A percentile compares a stretch with the other conserved stretches of the same genome.
phyloP scores from a whole-genome alignment of 2,329 filamentous ascomycete genomes.

The Fusarium aywerte region DNA sequence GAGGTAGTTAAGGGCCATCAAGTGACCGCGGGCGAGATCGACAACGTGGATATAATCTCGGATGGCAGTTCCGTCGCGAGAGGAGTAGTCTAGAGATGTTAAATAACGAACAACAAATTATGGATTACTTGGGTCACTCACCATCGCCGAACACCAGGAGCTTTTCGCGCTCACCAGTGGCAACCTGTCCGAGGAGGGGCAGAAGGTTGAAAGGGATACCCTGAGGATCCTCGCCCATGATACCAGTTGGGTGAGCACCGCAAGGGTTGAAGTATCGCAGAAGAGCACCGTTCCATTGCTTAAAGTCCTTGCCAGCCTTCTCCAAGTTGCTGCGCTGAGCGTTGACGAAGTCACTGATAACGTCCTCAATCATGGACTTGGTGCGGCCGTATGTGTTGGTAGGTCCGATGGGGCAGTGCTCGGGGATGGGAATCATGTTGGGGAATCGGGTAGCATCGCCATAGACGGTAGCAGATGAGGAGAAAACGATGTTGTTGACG shows the following conservation, averaged over 20 bases:
- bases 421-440: constrained; percentile 99
- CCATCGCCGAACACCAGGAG: constrained; percentile 93
- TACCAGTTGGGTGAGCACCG: constrained; percentile 90
- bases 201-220: constrained; percentile 96
- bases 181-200: constrained; percentile 93
- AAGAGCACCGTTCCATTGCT: constrained; percentile 92
- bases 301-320: constrained; percentile 80
- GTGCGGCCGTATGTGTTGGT: constrained; percentile 99
- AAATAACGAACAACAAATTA: constrained; percentile 15
- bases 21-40: constrained; percentile 86
- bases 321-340: constrained; percentile 84
- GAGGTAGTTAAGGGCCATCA: constrained; percentile 90
- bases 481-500: constrained; percentile 98
- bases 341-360: constrained; percentile 91
- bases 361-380: constrained; percentile 89
- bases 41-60: constrained; percentile 98
- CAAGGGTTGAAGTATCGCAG: constrained; percentile 98
- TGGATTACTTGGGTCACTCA: constrained; percentile 56
- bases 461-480: constrained; percentile 97
- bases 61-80: constrained; percentile 91
- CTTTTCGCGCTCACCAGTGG: constrained; percentile 94
- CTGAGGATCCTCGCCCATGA: constrained; percentile 98
- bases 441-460: constrained; percentile 95
- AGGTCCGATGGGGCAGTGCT: constrained; percentile 93
- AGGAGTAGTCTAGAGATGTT: constrained; percentile 78